Percentiles rank a stretch among this genome's conserved stretches.
Evolutionary conservation across 306 rosid species (phyloP).

Genomic region (Casuarina glauca): DNA sequence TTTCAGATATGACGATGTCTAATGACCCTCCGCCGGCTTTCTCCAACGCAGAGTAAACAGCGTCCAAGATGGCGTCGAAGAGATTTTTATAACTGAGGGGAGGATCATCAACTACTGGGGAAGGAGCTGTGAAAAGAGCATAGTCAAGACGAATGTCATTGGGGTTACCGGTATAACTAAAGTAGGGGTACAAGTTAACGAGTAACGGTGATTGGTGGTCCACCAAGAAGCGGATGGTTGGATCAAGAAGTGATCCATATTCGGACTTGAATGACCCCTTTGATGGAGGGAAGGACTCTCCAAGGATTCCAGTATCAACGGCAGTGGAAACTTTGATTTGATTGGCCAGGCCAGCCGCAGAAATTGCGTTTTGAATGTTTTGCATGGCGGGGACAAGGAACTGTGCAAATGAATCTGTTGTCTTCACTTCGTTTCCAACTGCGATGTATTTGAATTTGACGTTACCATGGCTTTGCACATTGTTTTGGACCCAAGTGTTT

Average conservation of each 20-base stretch:
- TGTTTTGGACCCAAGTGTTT: slow-evolving; percentile 42
- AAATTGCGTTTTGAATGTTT: slow-evolving; percentile 40
- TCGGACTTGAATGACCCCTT: slow-evolving; percentile 26
- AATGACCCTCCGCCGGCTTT: slow-evolving; percentile 33
- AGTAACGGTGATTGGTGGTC: slow-evolving; percentile 36
- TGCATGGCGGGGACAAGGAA: slow-evolving; percentile 45
- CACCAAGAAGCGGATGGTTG: slow-evolving; percentile 27
- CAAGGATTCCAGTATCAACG: slow-evolving; percentile 23
- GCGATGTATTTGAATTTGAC: slow-evolving; percentile 52
- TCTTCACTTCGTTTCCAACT: slow-evolving; percentile 49
- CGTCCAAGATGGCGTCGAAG: slow-evolving; percentile 45
- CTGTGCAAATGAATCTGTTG: slow-evolving; percentile 6
- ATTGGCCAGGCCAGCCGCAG: slow-evolving; percentile 17
- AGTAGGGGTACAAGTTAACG: slow-evolving; percentile 42
- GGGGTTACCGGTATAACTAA: slow-evolving; percentile 20
- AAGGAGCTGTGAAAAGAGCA: slow-evolving; percentile 31
- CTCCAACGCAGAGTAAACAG: slow-evolving; percentile 43
- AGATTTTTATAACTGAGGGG: slow-evolving; percentile 33
- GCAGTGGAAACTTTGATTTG: slow-evolving; percentile 47
- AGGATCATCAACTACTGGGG: slow-evolving; percentile 33
- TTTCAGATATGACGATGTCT: slow-evolving; percentile 45
- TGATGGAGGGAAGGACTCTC: slow-evolving; percentile 48
- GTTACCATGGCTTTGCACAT: slow-evolving; percentile 24
- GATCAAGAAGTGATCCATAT: slow-evolving; percentile 18
- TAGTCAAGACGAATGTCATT: slow-evolving; percentile 24